Conservation (phyloP, 352 stramenopile genomes). For the Saprolegnia diclina region DNA sequence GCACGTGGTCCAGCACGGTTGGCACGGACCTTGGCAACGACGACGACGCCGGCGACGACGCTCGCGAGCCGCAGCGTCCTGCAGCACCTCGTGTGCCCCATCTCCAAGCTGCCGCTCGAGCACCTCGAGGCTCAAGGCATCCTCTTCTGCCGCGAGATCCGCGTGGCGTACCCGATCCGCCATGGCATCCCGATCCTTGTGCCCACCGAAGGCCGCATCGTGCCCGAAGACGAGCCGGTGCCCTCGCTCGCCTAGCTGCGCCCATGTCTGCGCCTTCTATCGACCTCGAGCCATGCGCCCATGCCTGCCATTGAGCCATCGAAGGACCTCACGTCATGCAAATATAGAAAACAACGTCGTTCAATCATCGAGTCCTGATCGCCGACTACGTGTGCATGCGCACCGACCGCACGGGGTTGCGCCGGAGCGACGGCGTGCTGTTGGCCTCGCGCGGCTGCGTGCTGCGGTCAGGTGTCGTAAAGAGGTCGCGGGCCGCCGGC, state of each 20-base stretch:
- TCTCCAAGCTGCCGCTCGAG: conserved; percentile 77
- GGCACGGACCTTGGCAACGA: neutral
- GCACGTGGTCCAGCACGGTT: neutral
- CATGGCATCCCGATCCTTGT: conserved; percentile 65
- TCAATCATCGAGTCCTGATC: neutral
- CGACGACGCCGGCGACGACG: conserved; percentile 1
- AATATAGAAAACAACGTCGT: neutral
- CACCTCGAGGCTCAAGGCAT: conserved; percentile 54
- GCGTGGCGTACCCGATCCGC: conserved; percentile 80
- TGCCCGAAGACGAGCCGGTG: conserved; percentile 34
- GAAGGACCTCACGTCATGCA: neutral
- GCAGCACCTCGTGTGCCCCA: conserved; percentile 75
- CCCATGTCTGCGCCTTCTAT: too few species aligned
- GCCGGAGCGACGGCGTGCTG: neutral
- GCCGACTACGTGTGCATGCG: neutral
- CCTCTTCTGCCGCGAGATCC: conserved; percentile 77
- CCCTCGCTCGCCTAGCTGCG: neutral
- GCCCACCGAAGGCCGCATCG: conserved; percentile 60
- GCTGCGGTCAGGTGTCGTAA: neutral
- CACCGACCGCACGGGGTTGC: neutral
- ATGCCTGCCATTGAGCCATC: too few species aligned
- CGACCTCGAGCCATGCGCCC: too few species aligned
- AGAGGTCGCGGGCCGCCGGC: neutral
- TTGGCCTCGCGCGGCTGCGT: neutral
- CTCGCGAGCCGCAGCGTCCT: conserved; percentile 32